Conservation (phyloP, 139 green algal species). For the Picocystis salinarum region DNA sequence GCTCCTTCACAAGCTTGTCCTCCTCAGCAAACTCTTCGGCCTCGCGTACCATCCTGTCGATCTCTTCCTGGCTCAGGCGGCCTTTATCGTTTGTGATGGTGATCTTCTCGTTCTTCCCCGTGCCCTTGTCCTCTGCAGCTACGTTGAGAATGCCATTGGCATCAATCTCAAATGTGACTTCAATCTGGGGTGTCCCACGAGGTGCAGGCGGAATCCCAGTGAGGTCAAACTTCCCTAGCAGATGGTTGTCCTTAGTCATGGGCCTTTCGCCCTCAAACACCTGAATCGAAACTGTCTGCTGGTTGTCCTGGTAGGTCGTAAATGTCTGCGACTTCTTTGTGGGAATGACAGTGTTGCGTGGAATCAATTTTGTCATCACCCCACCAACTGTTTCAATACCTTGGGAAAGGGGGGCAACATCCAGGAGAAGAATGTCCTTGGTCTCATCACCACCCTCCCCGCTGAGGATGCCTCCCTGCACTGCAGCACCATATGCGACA, state of each 20-base stretch:
- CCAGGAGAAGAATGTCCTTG: slow-evolving; percentile 47
- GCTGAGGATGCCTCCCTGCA: slow-evolving; percentile 61
- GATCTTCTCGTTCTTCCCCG: slow-evolving; percentile 61
- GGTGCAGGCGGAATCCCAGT: slow-evolving; percentile 25
- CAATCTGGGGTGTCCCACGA: slow-evolving; percentile 27
- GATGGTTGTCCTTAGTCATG: slow-evolving; percentile 33
- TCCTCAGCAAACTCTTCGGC: slow-evolving; percentile 39
- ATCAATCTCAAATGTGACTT: slow-evolving; percentile 41
- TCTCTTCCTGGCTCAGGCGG: slow-evolving; percentile 29
- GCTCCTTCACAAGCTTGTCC: slow-evolving; percentile 27
- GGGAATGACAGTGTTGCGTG: slow-evolving; percentile 45
- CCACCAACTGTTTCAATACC: slow-evolving; percentile 36
- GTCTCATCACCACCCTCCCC: slow-evolving; percentile 45
- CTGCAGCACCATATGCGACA: slow-evolving; percentile 31
- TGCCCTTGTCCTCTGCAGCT: slow-evolving; percentile 36
- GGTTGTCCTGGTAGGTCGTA: slow-evolving; percentile 96
- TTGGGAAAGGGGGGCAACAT: slow-evolving; percentile 32
- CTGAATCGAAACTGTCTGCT: slow-evolving; percentile 40
- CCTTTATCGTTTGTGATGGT: slow-evolving; percentile 57
- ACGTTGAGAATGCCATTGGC: slow-evolving; percentile 42
- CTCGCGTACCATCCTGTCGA: slow-evolving; percentile 36
- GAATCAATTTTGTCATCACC: slow-evolving; percentile 43
- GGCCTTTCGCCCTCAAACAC: slow-evolving; percentile 37
- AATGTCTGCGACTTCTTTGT: slow-evolving; percentile 98
- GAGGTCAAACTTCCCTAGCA: slow-evolving; percentile 39